Conservation (phyloP, 345 rosid genomes). For the Aurinia saxatilis region DNA sequence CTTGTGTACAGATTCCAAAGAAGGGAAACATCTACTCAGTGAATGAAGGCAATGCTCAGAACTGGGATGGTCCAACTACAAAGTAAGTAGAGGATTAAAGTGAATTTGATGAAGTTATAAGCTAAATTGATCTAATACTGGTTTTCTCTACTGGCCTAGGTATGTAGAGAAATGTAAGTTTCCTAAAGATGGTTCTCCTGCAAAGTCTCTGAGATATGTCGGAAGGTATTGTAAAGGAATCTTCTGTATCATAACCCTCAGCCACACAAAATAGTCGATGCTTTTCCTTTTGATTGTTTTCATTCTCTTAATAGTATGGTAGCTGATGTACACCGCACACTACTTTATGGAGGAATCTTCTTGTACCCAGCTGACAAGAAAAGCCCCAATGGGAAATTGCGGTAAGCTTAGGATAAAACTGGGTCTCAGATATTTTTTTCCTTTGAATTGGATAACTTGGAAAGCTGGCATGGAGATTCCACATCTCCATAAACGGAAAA, state of each 20-base stretch:
- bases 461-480: no score
- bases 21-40: slow-evolving; percentile 95
- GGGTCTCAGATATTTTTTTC: background rate
- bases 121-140: background rate
- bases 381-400: slow-evolving; percentile 87
- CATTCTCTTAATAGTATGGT: slow-evolving; percentile 64
- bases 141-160: slow-evolving; percentile 30
- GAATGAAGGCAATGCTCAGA: slow-evolving; percentile 95
- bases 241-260: background rate
- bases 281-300: background rate
- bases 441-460: background rate
- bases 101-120: background rate
- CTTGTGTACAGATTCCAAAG: slow-evolving; percentile 60
- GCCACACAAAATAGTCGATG: background rate
- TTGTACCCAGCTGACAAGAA: slow-evolving; percentile 96
- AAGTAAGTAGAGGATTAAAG: slow-evolving; percentile 37
- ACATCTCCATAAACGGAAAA: background rate
- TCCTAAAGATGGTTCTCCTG: slow-evolving; percentile 76
- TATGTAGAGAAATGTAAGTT: slow-evolving; percentile 93
- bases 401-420: slow-evolving; percentile 41
- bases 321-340: slow-evolving; percentile 95
- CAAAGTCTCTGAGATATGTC: slow-evolving; percentile 86
- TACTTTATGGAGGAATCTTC: slow-evolving; percentile 93
- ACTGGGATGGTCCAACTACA: slow-evolving; percentile 94
- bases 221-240: slow-evolving; percentile 61